Percentiles rank a stretch among this genome's conserved stretches.
phyloP scores from a whole-genome alignment of 441 rosid genomes.

The Hura crepitans region DNA sequence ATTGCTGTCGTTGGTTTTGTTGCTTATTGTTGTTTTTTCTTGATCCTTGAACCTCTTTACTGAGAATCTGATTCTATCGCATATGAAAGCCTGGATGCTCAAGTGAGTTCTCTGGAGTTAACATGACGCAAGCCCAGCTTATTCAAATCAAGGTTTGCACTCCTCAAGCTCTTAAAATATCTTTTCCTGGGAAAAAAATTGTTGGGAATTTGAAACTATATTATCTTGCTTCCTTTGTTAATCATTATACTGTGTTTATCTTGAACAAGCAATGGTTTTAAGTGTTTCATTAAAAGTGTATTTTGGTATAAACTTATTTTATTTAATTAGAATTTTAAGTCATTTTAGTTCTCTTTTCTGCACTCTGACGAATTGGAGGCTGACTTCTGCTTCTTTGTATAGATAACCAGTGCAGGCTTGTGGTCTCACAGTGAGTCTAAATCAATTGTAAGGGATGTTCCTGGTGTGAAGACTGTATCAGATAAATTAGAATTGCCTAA shows the following conservation, averaged over 20 bases:
- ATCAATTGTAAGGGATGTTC: conserved; percentile 32
- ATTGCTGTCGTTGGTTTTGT: background rate
- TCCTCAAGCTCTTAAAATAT: background rate
- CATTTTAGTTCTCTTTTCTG: background rate
- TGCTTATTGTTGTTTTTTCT: background rate
- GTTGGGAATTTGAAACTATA: background rate
- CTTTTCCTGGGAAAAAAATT: background rate
- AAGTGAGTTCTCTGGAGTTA: conserved; percentile 70
- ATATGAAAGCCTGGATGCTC: conserved; percentile 81
- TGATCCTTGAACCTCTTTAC: background rate
- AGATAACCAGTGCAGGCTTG: conserved; percentile 91
- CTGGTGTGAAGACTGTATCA: conserved; percentile 31
- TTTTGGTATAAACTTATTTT: background rate
- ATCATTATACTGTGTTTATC: background rate
- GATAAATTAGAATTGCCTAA: conserved; percentile 41
- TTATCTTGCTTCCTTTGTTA: background rate
- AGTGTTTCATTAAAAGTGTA: background rate
- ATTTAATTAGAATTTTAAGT: background rate
- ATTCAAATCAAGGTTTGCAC: conserved; percentile 60
- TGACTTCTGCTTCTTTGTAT: conserved; percentile 30
- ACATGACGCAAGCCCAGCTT: conserved; percentile 62
- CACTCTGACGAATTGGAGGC: background rate
- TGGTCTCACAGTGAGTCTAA: conserved; percentile 64
- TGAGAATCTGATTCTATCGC: conserved; percentile 9
- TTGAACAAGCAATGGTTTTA: background rate